Evolutionary conservation across 768 basidiomycete genomes (phyloP).

Genomic region (Psilocybe cubensis): DNA sequence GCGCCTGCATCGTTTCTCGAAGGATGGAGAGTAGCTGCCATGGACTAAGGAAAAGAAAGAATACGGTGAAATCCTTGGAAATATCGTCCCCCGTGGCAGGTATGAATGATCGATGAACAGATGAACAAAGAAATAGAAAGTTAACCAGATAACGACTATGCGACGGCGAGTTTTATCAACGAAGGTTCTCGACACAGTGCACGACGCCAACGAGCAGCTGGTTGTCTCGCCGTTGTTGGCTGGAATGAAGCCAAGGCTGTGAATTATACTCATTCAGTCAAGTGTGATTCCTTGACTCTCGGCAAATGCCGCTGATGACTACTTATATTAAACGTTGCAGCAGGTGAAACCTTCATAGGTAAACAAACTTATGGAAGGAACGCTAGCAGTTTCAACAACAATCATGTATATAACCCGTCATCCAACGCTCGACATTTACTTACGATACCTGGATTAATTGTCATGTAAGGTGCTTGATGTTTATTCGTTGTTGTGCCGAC

Average conservation of each 20-base stretch:
- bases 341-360: neutral
- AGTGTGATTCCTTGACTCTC: conserved; percentile 5
- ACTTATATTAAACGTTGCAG: neutral
- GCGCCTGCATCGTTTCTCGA: conserved; percentile 41
- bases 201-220: conserved; percentile 5
- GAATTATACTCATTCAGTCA: conserved; percentile 5
- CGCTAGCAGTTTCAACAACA: neutral
- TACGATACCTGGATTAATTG: conserved; percentile 52
- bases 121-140: neutral
- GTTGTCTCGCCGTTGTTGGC: conserved; percentile 3
- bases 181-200: neutral
- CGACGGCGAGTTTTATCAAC: neutral
- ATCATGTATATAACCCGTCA: neutral
- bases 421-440: conserved; percentile 34
- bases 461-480: conserved; percentile 4
- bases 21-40: conserved; percentile 56
- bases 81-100: neutral
- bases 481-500: conserved; percentile 14
- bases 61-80: neutral
- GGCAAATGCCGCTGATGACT: conserved; percentile 20
- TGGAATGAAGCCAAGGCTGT: conserved; percentile 12
- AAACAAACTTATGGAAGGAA: neutral
- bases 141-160: neutral
- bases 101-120: conserved; percentile 16
- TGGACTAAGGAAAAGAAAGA: conserved; percentile 31